These are phyloP conservation scores for Paecilomyces dactylethromorphus DNA, from an alignment of 2,329 filamentous ascomycete species.

Conservation along the genomic window DNA sequence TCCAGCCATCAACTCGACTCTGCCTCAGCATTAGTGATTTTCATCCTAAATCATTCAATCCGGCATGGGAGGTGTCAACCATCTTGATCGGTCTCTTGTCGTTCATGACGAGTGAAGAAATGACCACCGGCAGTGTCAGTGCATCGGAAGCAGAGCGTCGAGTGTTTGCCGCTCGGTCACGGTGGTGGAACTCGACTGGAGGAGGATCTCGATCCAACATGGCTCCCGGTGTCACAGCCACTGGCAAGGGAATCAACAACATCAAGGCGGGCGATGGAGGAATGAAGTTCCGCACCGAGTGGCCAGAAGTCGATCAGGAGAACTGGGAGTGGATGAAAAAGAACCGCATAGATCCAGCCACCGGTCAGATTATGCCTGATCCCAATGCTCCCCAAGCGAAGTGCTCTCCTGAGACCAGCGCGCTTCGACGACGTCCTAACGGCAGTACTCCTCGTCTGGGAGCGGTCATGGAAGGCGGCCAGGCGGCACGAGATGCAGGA, in stretches of 20 bases:
- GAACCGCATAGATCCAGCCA: constrained; percentile 68
- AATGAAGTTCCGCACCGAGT: constrained; percentile 80
- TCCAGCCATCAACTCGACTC: constrained; percentile 84
- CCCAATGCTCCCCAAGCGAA: constrained; percentile 43
- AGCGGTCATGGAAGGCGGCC: constrained; percentile 69
- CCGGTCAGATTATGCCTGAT: constrained; percentile 60
- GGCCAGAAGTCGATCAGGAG: constrained; percentile 80
- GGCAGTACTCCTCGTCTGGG: constrained; percentile 50
- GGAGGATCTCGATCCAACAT: constrained; percentile 61
- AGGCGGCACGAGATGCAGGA: constrained; percentile 69
- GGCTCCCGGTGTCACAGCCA: constrained; percentile 45
- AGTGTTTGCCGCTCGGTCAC: constrained; percentile 66
- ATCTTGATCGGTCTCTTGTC: constrained; percentile 90
- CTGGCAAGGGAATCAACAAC: constrained; percentile 63
- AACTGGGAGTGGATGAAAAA: constrained; percentile 91
- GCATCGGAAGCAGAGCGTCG: constrained; percentile 71
- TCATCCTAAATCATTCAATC: constrained; percentile 96
- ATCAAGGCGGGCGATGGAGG: constrained; percentile 90
- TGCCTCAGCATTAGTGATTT: constrained; percentile 97
- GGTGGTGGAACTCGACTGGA: constrained; percentile 97
- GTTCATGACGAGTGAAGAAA: constrained; percentile 98
- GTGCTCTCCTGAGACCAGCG: constrained; percentile 59
- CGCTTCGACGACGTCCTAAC: constrained; percentile 56
- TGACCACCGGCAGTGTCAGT: constrained; percentile 88
- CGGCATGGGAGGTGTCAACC: constrained; percentile 95